Evolutionary conservation across 306 rosid species (phyloP).

Genomic region (Herpetospermum pedunculosum): DNA sequence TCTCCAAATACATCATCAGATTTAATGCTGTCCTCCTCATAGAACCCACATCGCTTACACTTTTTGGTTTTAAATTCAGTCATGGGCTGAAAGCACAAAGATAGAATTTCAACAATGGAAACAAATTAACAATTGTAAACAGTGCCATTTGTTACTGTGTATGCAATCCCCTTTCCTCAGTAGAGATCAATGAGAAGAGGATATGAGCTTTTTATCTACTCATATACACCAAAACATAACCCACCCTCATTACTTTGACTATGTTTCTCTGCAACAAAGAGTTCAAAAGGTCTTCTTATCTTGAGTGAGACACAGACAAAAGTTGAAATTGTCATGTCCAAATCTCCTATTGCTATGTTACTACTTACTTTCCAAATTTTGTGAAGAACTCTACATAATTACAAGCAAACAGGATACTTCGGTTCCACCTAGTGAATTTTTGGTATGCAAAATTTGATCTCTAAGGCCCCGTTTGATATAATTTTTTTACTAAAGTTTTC

Average conservation of each 20-base stretch:
- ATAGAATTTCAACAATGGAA: slow-evolving; percentile 12
- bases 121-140: background rate
- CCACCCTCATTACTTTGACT: background rate
- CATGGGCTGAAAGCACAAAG: slow-evolving; percentile 61
- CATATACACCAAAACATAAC: background rate
- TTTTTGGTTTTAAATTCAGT: slow-evolving; percentile 43
- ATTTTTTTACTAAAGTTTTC: no score
- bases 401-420: background rate
- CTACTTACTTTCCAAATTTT: background rate
- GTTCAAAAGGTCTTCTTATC: background rate
- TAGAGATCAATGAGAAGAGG: background rate
- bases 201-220: background rate
- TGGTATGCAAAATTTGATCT: background rate
- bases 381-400: background rate
- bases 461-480: background rate
- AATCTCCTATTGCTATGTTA: background rate
- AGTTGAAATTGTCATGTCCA: background rate
- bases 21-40: slow-evolving; percentile 51
- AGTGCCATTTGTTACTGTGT: background rate
- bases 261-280: background rate
- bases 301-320: background rate
- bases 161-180: background rate
- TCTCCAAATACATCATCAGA: slow-evolving; percentile 66
- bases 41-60: slow-evolving; percentile 91
- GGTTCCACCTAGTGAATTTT: background rate